phyloP scores from a whole-genome alignment of 257 asterid genomes.

The Lycium barbarum region DNA sequence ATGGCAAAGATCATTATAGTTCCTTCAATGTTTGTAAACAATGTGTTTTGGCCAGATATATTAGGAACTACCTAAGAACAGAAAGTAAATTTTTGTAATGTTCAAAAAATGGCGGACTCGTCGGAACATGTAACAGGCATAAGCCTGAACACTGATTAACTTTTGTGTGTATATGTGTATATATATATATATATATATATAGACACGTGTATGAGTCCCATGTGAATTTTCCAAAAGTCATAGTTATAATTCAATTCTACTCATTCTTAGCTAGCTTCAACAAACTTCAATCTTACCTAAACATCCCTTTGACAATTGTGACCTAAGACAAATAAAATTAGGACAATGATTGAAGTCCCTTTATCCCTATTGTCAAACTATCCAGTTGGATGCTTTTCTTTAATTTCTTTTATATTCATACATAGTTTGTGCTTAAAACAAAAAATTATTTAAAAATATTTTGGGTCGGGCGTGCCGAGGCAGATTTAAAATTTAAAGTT shows the following conservation, averaged over 20 bases:
- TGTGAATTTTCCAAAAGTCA: not conserved
- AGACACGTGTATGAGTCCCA: not conserved
- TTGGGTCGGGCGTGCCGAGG: too few species aligned
- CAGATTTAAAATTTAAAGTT: not conserved
- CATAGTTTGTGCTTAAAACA: not conserved
- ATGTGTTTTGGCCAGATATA: too few species aligned
- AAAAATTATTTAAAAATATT: not conserved
- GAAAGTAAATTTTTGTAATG: too few species aligned
- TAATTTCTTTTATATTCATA: not conserved
- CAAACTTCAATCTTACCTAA: conserved; percentile 8
- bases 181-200: too few species aligned
- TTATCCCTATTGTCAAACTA: not conserved
- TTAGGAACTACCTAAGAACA: too few species aligned
- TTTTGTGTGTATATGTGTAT: too few species aligned
- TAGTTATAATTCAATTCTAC: not conserved
- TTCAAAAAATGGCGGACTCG: too few species aligned
- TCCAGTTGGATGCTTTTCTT: conserved; percentile 11
- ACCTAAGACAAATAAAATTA: not conserved
- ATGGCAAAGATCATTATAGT: too few species aligned
- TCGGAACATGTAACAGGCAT: too few species aligned
- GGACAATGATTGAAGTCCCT: not conserved
- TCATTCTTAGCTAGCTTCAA: not conserved
- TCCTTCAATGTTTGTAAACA: too few species aligned
- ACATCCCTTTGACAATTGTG: conserved; percentile 18
- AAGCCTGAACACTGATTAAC: too few species aligned